Evolutionary conservation across 768 basidiomycete species (phyloP), one percentile per base, ranked within the genome.

Genomic region (Termitomyces bulborhizus): DNA sequence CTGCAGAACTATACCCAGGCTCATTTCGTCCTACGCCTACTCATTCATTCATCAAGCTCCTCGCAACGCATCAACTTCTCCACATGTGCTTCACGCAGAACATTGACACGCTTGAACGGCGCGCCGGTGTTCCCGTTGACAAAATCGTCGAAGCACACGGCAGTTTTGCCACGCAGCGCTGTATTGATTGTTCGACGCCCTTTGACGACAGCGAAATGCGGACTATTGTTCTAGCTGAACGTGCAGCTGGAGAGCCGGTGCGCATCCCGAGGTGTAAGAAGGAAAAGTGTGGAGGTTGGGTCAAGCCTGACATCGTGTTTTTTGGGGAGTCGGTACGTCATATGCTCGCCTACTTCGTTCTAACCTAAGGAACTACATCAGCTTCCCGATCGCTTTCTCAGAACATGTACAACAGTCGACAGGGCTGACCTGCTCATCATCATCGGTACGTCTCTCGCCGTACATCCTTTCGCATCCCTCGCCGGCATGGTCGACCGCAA

Each of bases 281-380:
- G 5, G 67, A 67, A 29, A 55, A 54, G 4, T 93, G 93, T 59
- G 73, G 71, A 1, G 92, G 91, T 0, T 74, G 91, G 39, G 85
- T 94, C 15, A 93, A 95, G 68, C 93, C 93, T n/a, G 90, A 96
- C 63, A 96, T 96, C 42, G 90, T 96, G 12, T 95, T 96, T 71
- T 95, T 96, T 63, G 93, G 94, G 24, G 89, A 93, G 70, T 65
- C 77, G 37, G 85, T 88, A 65, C 32, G 84, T 15, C 27, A n/a
- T 51, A 44, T 37, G 48, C 15, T 55, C 48, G 8, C 18, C 6
- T 57, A 13, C 12, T 18, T 2, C 26, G 36, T 31, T 5, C n/a
- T 16, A 21, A 4, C n/a, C n/a, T 11, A 37, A 13, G 55, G 21
- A 6, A 24, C 6, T 13, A 21, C 12, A 21, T 7, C n/a, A 92